Evolutionary conservation across 441 rosid species (phyloP).

Genomic region (Eutrema salsugineum): DNA sequence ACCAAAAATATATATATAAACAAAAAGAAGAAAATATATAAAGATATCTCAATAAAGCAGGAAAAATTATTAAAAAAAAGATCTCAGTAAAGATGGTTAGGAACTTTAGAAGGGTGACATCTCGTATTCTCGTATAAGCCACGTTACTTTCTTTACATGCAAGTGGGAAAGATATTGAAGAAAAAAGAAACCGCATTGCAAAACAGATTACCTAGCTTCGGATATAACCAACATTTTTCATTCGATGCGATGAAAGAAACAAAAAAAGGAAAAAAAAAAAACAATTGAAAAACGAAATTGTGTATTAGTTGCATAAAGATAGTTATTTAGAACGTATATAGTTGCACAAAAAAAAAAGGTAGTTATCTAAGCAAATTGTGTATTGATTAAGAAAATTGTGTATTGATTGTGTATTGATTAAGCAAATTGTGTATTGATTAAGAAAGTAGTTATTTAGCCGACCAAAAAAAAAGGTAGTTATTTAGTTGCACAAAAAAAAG

Average conservation of each 20-base stretch:
- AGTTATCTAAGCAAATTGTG: too few species aligned
- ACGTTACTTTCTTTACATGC: constrained; percentile 29
- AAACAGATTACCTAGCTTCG: constrained; percentile 18
- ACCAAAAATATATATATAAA: neutral
- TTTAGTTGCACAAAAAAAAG: too few species aligned
- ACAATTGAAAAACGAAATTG: neutral
- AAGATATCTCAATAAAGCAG: too few species aligned
- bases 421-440: neutral
- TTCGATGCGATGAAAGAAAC: neutral
- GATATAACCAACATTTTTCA: constrained; percentile 19
- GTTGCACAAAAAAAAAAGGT: too few species aligned
- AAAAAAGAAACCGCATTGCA: neutral
- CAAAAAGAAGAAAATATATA: neutral
- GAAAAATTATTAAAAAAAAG: too few species aligned
- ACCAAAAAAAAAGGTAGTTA: too few species aligned
- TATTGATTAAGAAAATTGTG: too few species aligned
- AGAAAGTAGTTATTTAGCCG: neutral
- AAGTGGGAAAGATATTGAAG: constrained; percentile 16
- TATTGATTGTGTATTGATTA: too few species aligned
- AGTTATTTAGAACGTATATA: too few species aligned
- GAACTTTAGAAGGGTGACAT: constrained; percentile 28
- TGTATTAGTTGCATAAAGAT: too few species aligned
- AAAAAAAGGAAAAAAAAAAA: too few species aligned
- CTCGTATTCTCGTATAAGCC: constrained; percentile 34
- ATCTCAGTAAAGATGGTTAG: constrained; percentile 8